Base-by-base conservation (phyloP, 768 basidiomycete genomes). In the Russula virescens region DNA sequence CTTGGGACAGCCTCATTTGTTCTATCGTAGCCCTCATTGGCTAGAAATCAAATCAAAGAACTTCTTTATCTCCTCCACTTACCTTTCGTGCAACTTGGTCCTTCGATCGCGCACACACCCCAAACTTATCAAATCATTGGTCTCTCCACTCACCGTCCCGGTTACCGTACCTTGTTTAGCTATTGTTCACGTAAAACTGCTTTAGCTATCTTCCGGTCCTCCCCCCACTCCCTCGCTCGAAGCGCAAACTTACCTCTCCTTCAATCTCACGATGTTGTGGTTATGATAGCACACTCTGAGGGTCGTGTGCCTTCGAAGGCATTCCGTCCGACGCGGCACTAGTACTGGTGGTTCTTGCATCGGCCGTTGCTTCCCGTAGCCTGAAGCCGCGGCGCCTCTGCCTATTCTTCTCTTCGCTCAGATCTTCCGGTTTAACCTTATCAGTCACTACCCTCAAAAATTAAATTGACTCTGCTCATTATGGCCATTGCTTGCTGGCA, bases 401-500 rank as follows among this genome's bases (percentile, higher is more conserved):
- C 19, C 51, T 55, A 59, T 35, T 53, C n/a, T 28, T 9, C 38
- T 31, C 60, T 34, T 19, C 3, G 11, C 26, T 42, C 40, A 54
- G 52, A 55, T 60, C 35, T 35, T 49, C 38, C 45, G 5, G 47
- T 60, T 55, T 64, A 55, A 60, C 63, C 63, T 64, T 60, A 64
- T 64, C 58, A 43, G 63, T 50, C 40, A 21, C 42, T 21, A 55
- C 42, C 58, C 19, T 31, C 53, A 31, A 60, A 60, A 55, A 45
- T 13, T 64, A 48, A 19, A 47, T 58, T 18, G 40, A 26, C 50
- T 10, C 43, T 34, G 48, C 63, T 46, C 35, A 50, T 50, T 64
- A 47, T 45, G 38, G 58, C 26, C 16, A 34, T 42, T 43, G n/a
- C 61, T 45, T 50, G 61, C 61, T 62, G 61, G 61, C 61, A 56